These are phyloP conservation scores for Cydonia oblonga DNA, from an alignment of 331 rosid genomes.

Conservation along the genomic window DNA sequence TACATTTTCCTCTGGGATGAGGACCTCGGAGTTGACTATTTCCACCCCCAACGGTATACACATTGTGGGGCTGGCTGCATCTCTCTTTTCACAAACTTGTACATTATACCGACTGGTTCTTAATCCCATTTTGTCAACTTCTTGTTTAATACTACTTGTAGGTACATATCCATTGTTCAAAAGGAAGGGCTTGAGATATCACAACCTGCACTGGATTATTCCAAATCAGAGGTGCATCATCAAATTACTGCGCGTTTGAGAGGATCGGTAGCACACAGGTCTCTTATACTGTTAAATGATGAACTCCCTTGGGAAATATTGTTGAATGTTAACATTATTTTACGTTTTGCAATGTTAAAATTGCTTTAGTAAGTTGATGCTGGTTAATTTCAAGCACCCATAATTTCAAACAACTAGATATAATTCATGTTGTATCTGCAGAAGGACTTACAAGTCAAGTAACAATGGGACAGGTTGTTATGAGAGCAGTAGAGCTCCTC, in stretches of 20 bases:
- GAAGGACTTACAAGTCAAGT: slow-evolving; percentile 58
- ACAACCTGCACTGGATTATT: slow-evolving; percentile 80
- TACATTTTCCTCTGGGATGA: slow-evolving; percentile 97
- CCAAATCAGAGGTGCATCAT: slow-evolving; percentile 70
- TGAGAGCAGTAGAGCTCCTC: slow-evolving; percentile 59
- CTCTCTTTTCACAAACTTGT: not conserved
- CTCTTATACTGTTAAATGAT: not conserved
- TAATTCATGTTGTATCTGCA: slow-evolving; percentile 17
- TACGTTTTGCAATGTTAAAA: too few species aligned
- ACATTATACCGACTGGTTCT: not conserved
- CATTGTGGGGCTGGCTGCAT: slow-evolving; percentile 3
- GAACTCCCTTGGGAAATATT: not conserved
- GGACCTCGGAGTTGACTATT: slow-evolving; percentile 82
- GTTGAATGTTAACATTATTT: not conserved
- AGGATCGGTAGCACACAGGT: slow-evolving; percentile 76
- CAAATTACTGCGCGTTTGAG: slow-evolving; percentile 73
- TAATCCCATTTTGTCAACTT: not conserved
- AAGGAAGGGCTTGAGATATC: slow-evolving; percentile 16
- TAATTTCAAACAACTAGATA: not conserved
- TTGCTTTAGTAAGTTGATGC: too few species aligned
- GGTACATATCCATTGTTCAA: slow-evolving; percentile 62
- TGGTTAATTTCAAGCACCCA: not conserved
- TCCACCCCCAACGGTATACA: slow-evolving; percentile 52
- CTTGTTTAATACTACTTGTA: not conserved
- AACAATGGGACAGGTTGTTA: slow-evolving; percentile 51